Base-by-base conservation (phyloP, 2,329 filamentous ascomycete species). In the Ceratocystis papillata region DNA sequence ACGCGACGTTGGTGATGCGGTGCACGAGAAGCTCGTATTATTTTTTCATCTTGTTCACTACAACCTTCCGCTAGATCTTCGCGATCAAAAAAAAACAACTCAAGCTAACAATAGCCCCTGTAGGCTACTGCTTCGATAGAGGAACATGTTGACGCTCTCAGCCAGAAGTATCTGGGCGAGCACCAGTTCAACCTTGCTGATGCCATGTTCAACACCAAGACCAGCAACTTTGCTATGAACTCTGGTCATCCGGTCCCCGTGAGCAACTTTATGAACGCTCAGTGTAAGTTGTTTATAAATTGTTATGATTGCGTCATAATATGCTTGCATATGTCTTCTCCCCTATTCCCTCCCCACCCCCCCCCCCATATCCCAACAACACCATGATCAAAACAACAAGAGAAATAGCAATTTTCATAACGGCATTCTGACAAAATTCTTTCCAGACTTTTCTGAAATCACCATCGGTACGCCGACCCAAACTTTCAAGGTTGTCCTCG, bases 241-340 rank as follows among this genome's bases (percentile, higher is more conserved):
- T 80, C 77, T 70, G 82, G 83, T 68, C 93, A 97, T 78, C 84
- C 87, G 67, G 88, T 99, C 53, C 89, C 93, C 67, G 87, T 99
- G 72, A 89, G 86, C 79, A 99, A 99, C 86, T 99, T 96, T 80
- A 80, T 97, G 81, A 99, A 99, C 75, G 94, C 94, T 68, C 94
- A 99, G 79, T 99, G 92, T 96, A 87, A 74, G 89, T 79, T 46
- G 44, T 5, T 30, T 33, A 41, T 12, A 4, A 12, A 41, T 41
- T 41, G 37, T 15, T 55, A 3, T 37, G 6, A 59, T 59, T 59
- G 55, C 55, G 55, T 59, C 55, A 59, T 59, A n/a, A 41, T 4
- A 41, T 41, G 37, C 37, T 41, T 41, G 37, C 10, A 41, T 4
- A 41, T 41, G 37, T 41, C 37, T 41, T 41, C 10, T 37, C 33